Evolutionary conservation across 2,329 filamentous ascomycete species (phyloP).

Genomic region (Sphaerulina populicola): DNA sequence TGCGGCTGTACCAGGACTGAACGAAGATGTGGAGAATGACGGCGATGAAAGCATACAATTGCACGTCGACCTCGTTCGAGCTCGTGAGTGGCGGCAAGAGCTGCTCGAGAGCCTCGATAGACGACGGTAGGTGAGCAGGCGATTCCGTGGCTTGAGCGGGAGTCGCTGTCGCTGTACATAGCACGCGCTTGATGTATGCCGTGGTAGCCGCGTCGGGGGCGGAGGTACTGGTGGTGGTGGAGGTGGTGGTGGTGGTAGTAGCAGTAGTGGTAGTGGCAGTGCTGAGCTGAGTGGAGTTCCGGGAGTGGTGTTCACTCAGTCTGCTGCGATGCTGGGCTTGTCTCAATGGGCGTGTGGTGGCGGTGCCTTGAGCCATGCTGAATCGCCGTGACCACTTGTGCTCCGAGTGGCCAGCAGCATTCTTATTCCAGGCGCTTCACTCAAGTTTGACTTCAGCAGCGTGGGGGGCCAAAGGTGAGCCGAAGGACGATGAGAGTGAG

Average conservation of each 20-base stretch:
- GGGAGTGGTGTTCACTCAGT: neutral
- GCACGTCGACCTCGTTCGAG: constrained; percentile 84
- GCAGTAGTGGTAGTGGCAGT: constrained; percentile 26
- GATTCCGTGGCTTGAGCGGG: constrained; percentile 2
- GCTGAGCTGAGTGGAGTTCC: constrained; percentile 1
- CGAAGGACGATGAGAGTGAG: too few relatives aligned
- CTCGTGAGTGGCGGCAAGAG: constrained; percentile 85
- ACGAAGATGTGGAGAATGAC: constrained; percentile 86
- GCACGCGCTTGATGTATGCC: constrained; percentile 49
- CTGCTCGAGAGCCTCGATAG: constrained; percentile 62
- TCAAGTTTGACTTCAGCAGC: neutral
- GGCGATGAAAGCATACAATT: constrained; percentile 86
- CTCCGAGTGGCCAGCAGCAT: constrained; percentile 3
- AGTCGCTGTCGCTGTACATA: constrained; percentile 17
- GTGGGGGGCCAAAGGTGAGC: too few relatives aligned
- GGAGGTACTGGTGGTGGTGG: too few relatives aligned
- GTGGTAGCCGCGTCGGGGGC: constrained; percentile 61
- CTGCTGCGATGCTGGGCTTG: constrained; percentile 6
- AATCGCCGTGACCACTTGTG: neutral
- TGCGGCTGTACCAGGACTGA: constrained; percentile 83
- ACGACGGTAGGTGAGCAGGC: constrained; percentile 7
- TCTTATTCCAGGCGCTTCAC: neutral
- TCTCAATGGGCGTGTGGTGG: constrained; percentile 12
- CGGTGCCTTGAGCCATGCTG: constrained; percentile 20
- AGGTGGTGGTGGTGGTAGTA: too few relatives aligned